Base-by-base conservation (phyloP, 2,329 filamentous ascomycete genomes). In the Biscogniauxia sp. region DNA sequence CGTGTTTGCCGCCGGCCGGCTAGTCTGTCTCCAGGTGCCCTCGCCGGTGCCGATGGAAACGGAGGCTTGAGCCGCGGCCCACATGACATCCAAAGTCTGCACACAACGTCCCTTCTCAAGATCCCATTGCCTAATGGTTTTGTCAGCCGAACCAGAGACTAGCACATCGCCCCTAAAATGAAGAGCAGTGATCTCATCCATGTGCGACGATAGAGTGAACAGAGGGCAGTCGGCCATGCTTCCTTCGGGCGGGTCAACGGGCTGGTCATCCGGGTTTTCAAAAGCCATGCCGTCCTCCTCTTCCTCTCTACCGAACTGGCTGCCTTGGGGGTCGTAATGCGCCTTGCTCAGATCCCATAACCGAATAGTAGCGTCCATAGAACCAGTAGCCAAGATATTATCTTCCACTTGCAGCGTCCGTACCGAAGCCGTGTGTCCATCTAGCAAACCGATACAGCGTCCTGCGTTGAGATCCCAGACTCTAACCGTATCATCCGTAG, bases 401-500 rank as follows among this genome's bases (percentile, higher is more conserved):
- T 98, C 94, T 73, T 97, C 92, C 0, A 99, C 91, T 73, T 99
- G 95, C 54, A 99, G 79, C 61, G 94, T 87, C 57, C 94, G 87
- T 20, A 99, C 95, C 0, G 95, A 98, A 7, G 94, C 95, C 15
- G 96, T 90, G 75, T 99, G 95, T 1, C 95, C 95, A 75, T 98
- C 95, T 28, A 99, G 82, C 69, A 91, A 81, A 25, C 95, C 95
- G 72, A 97, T 93, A 75, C 94, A 98, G 37, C 93, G 86, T 45
- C 95, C 95, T 2, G 92, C 90, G 72, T 95, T 97, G 66, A 99
- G 80, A 76, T 99, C 95, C 95, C 95, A 99, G 20, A 99, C 95
- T 63, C 91, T 86, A 51, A 99, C 90, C 0, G 92, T 93, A 74
- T 99, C 95, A 73, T 99, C 95, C 70, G 97, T 80, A 9, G 93